Conservation (phyloP, 116 monocot genomes). For the Dioscorea cayenensis region DNA sequence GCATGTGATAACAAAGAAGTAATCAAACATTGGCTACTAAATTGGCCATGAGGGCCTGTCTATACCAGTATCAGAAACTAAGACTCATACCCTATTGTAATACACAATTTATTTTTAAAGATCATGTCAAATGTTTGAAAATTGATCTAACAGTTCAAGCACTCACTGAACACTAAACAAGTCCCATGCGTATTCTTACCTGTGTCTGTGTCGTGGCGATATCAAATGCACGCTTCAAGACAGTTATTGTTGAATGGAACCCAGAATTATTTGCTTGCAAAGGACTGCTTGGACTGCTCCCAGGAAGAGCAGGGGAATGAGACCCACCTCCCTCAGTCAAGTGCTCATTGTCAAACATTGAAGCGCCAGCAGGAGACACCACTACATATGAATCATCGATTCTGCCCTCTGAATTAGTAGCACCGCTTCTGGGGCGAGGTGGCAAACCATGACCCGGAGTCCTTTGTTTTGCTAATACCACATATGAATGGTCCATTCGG, state of each 20-base stretch:
- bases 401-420: constrained; percentile 19
- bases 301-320: constrained; percentile 18
- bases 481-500: constrained; percentile 83
- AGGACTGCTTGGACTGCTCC: constrained; percentile 13
- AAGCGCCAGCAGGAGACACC: constrained; percentile 80
- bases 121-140: too few relatives aligned
- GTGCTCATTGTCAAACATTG: constrained; percentile 70
- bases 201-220: constrained; percentile 84
- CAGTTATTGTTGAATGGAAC: constrained; percentile 70
- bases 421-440: constrained; percentile 41
- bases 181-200: constrained; percentile 20
- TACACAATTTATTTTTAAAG: too few relatives aligned
- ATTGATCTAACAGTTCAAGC: neutral
- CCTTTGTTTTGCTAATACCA: constrained; percentile 64
- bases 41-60: neutral
- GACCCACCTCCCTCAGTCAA: constrained; percentile 28
- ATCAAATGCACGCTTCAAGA: constrained; percentile 87
- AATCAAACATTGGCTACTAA: neutral
- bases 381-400: constrained; percentile 96
- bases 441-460: constrained; percentile 38
- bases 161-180: neutral
- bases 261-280: constrained; percentile 41
- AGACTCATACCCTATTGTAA: too few relatives aligned
- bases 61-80: too few relatives aligned
- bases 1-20: neutral